Conservation (phyloP, 1,284 basidiomycete genomes). For the Heterobasidion parviporum region DNA sequence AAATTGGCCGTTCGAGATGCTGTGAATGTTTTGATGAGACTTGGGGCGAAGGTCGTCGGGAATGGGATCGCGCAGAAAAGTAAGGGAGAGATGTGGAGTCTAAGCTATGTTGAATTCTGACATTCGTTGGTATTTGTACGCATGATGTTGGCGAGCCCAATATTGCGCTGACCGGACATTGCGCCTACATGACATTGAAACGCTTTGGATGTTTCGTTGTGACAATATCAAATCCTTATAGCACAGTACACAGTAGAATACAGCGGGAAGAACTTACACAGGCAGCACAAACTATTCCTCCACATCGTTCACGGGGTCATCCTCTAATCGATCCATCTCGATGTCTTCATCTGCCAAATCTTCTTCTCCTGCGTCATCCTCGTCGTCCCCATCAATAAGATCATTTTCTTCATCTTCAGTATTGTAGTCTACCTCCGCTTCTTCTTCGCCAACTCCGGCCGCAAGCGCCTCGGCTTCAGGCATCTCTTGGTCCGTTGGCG, state of each 20-base stretch:
- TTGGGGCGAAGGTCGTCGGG: slow-evolving; percentile 9
- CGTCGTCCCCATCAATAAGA: slow-evolving; percentile 12
- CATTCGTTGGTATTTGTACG: neutral
- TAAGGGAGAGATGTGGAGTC: slow-evolving; percentile 15
- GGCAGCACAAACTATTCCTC: too few species aligned
- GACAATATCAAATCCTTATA: too few species aligned
- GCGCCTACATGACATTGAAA: too few species aligned
- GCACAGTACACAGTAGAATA: too few species aligned
- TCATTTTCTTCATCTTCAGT: slow-evolving; percentile 7
- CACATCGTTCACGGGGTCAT: too few species aligned
- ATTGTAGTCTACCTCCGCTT: slow-evolving; percentile 1
- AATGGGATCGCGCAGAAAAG: slow-evolving; percentile 1
- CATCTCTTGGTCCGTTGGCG: slow-evolving; percentile 13
- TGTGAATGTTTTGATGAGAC: slow-evolving; percentile 7
- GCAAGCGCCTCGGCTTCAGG: slow-evolving; percentile 12
- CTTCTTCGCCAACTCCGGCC: slow-evolving; percentile 5
- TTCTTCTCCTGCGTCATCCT: slow-evolving; percentile 3
- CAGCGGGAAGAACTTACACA: too few species aligned
- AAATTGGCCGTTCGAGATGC: slow-evolving; percentile 11
- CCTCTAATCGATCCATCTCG: neutral
- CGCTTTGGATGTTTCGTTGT: too few species aligned
- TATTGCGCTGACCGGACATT: too few species aligned
- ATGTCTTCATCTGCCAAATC: slow-evolving; percentile 1
- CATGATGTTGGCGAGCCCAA: neutral
- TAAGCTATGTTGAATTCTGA: slow-evolving; percentile 13